Evolutionary conservation across 495 filamentous ascomycete species (phyloP), one percentile per base, ranked within the genome.

Genomic region (Chaetomium fimeti): DNA sequence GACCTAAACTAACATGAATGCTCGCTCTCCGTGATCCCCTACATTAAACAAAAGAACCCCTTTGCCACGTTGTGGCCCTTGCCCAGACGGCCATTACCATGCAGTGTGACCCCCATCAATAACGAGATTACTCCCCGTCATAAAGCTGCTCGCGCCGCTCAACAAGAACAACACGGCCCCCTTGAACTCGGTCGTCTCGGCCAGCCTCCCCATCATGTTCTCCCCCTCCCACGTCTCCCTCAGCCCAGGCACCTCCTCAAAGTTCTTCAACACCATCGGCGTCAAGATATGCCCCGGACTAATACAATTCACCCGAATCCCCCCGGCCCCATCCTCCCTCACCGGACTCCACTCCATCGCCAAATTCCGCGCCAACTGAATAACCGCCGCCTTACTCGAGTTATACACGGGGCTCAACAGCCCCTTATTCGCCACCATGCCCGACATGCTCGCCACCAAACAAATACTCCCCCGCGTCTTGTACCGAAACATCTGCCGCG

Each of bases 371-470:
- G 79, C 78, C 5, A 90, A 70, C 74, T 90, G 87, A 24, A 89
- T 82, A 2, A 91, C 85, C 0, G 87, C 87, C 0, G 88, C 88
- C 67, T 91, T 91, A 38, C 82, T 85, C 0, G 82, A 82, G 73
- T 90, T 91, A 74, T 91, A 90, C 0, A 89, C 86, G 0, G 87
- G 83, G 5, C 81, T 83, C 2, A 85, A 79, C 67, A 90, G 80
- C 15, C 87, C 88, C 73, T 87, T 85, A 71, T 92, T 92, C 43
- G 88, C 90, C 64, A 91, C 78, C 11, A 80, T 81, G 6, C 87
- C 89, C 61, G 85, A 89, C 89, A 93, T 91, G 67, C 83, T 86
- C 9, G 88, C 88, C 68, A 91, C 87, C 66, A 93, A 75, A 32
- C 82, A 85, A 64, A 93, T 91, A 66, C 85, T 87, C n/a, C 89